Conservation (phyloP, 805 yeast species). For the Wickerhamiella dianesei region DNA sequence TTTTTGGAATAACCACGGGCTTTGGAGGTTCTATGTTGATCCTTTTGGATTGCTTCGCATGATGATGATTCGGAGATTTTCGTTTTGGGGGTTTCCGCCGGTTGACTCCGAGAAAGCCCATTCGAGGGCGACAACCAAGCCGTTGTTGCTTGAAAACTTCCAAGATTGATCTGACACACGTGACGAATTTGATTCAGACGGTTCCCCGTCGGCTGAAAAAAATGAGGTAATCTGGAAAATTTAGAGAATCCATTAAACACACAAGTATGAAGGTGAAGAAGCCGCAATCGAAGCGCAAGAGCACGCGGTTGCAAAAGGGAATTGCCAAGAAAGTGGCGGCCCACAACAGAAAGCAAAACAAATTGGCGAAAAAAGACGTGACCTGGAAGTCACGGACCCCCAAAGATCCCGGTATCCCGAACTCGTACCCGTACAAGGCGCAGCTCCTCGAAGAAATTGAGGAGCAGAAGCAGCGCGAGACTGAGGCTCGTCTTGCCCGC, state of each 20-base stretch:
- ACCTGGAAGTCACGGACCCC: constrained; percentile 81
- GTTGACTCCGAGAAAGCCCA: constrained; percentile 12
- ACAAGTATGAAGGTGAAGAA: constrained; percentile 20
- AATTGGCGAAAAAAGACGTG: constrained; percentile 70
- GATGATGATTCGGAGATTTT: neutral
- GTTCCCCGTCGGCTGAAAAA: neutral
- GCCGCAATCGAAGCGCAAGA: constrained; percentile 47
- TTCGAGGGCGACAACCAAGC: neutral
- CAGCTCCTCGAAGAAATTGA: constrained; percentile 47
- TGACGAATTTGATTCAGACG: neutral
- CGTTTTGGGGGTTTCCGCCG: neutral
- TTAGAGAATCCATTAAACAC: neutral
- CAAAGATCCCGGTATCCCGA: constrained; percentile 91
- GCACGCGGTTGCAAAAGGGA: constrained; percentile 93
- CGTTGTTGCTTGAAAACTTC: neutral
- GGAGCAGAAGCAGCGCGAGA: constrained; percentile 35
- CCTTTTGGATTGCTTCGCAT: neutral
- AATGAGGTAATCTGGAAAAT: constrained; percentile 3
- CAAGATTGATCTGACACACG: constrained; percentile 1
- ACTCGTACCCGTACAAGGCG: constrained; percentile 89
- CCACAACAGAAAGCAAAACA: constrained; percentile 71
- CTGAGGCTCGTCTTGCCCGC: constrained; percentile 27
- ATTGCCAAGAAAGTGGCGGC: constrained; percentile 93
- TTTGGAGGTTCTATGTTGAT: no score
- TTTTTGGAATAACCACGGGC: no score